These are phyloP conservation scores for Stephania cephalantha DNA, from an alignment of 164 flowering plant species.

Conservation along the genomic window DNA sequence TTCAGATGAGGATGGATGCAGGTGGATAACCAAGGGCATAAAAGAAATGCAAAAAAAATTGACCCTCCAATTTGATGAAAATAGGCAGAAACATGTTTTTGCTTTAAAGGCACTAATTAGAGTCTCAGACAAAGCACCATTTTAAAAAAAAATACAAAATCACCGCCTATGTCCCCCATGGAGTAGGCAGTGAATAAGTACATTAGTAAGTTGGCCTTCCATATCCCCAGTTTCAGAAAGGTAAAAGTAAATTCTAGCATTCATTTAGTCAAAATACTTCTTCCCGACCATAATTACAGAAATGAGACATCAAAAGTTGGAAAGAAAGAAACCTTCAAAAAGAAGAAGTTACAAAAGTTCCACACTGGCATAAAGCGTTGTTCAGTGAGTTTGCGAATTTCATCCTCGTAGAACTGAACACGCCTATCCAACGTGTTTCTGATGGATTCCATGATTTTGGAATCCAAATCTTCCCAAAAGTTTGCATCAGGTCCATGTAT, in stretches of 20 bases:
- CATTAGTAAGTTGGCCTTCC: neutral
- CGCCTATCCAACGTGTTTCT: slow-evolving; percentile 90
- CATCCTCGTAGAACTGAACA: slow-evolving; percentile 94
- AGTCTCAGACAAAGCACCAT: neutral
- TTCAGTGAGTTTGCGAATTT: slow-evolving; percentile 93
- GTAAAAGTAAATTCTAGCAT: neutral
- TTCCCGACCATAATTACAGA: slow-evolving; percentile 1
- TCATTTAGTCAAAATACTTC: neutral
- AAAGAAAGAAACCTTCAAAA: slow-evolving; percentile 61
- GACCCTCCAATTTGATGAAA: neutral
- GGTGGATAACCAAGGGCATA: neutral
- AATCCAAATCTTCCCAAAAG: slow-evolving; percentile 94
- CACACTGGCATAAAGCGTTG: slow-evolving; percentile 90
- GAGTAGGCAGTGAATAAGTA: neutral
- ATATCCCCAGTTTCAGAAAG: neutral
- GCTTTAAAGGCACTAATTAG: neutral
- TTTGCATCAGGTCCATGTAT: slow-evolving; percentile 69
- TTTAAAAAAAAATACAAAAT: neutral
- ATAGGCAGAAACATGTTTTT: neutral
- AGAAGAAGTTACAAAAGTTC: slow-evolving; percentile 95
- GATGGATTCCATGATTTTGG: slow-evolving; percentile 74
- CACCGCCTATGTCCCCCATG: neutral
- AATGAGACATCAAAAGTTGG: slow-evolving; percentile 6
- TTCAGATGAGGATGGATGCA: neutral
- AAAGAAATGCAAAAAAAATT: neutral